Evolutionary conservation across 441 rosid species (phyloP).

Genomic region (Capsella rubella): DNA sequence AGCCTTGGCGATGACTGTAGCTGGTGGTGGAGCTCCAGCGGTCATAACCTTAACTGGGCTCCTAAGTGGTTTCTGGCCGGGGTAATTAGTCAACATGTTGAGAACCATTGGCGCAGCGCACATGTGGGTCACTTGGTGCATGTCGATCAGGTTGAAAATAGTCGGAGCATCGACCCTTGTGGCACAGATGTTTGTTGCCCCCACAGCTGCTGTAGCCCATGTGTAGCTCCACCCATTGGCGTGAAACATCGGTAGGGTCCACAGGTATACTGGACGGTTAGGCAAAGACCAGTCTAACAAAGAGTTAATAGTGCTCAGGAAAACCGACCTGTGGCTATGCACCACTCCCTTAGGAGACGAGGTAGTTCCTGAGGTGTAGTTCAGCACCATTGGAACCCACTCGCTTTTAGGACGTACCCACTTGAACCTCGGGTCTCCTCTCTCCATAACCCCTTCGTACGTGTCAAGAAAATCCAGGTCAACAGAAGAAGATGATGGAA

Average conservation of each 20-base stretch:
- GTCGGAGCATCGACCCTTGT: conserved; percentile 47
- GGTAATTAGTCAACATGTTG: conserved; percentile 54
- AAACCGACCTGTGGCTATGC: conserved; percentile 55
- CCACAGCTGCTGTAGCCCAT: conserved; percentile 68
- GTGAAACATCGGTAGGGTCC: conserved; percentile 70
- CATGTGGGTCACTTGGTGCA: conserved; percentile 63
- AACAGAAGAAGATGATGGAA: not conserved
- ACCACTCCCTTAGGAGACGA: conserved; percentile 63
- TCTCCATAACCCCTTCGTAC: conserved; percentile 49
- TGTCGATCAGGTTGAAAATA: conserved; percentile 44
- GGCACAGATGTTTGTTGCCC: conserved; percentile 56
- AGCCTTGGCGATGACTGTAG: conserved; percentile 46
- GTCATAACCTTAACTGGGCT: conserved; percentile 49
- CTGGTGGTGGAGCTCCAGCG: conserved; percentile 61
- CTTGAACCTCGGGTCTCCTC: conserved; percentile 53
- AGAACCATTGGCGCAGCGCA: conserved; percentile 66
- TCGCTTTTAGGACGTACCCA: conserved; percentile 59
- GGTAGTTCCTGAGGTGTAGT: conserved; percentile 68
- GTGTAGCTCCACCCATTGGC: conserved; percentile 64
- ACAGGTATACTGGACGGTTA: conserved; percentile 54
- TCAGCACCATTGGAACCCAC: conserved; percentile 58
- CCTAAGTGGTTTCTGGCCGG: conserved; percentile 31
- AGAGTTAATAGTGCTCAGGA: conserved; percentile 42
- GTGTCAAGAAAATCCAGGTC: conserved; percentile 45
- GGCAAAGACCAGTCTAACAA: conserved; percentile 58